Conservation (phyloP, 352 stramenopile genomes). For the Thalassiosira gravida region DNA sequence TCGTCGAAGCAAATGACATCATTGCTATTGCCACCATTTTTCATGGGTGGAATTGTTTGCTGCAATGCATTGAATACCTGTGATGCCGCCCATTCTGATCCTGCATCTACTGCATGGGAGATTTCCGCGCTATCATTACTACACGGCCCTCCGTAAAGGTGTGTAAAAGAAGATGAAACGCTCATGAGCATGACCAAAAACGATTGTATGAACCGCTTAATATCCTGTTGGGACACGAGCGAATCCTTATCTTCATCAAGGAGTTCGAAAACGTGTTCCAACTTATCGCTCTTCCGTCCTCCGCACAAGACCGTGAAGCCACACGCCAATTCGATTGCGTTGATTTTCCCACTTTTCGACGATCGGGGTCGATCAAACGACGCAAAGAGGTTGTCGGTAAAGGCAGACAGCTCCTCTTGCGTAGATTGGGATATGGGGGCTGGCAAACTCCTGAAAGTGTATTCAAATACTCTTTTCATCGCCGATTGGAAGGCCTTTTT, state of each 20-base stretch:
- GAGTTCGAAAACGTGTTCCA: constrained; percentile 87
- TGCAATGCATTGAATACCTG: constrained; percentile 90
- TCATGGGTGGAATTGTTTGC: constrained; percentile 45
- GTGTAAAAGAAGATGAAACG: constrained; percentile 69
- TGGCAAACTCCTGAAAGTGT: constrained; percentile 16
- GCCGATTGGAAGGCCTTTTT: constrained; percentile 74
- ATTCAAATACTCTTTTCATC: constrained; percentile 62
- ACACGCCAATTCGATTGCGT: constrained; percentile 76
- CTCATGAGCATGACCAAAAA: constrained; percentile 93
- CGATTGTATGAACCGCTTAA: constrained; percentile 91
- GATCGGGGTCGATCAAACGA: constrained; percentile 64
- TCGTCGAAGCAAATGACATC: constrained; percentile 91
- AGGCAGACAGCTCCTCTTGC: constrained; percentile 57
- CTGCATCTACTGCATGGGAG: constrained; percentile 88
- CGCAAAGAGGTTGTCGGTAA: constrained; percentile 74
- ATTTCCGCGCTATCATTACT: constrained; percentile 87
- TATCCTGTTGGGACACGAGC: constrained; percentile 89
- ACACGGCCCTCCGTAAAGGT: constrained; percentile 64
- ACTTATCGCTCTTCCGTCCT: constrained; percentile 88
- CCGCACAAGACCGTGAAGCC: constrained; percentile 86
- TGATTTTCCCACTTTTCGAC: constrained; percentile 52
- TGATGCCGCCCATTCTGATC: constrained; percentile 70
- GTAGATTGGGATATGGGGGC: constrained; percentile 28
- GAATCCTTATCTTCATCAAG: constrained; percentile 88
- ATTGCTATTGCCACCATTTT: background rate